Evolutionary conservation across 2,329 filamentous ascomycete species (phyloP), one percentile per base, ranked within the genome.

Genomic region (Coniochaeta sp.): DNA sequence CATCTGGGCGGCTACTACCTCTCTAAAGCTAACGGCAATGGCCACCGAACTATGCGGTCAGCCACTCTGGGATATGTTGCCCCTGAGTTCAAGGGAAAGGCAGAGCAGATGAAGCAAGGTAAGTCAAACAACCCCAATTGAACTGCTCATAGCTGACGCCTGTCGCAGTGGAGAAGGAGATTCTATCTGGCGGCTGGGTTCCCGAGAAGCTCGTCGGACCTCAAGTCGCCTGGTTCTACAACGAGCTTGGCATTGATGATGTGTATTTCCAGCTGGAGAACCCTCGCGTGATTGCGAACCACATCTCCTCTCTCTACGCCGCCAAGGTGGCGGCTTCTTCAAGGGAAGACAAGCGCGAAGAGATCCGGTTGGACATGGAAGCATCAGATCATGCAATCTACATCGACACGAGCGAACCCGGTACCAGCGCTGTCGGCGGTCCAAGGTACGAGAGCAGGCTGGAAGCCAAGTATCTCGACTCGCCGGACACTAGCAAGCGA

Each of bases 151-250:
- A 12, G 36, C 47, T 12, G 22, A 19, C 43, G 31, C 28, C 16
- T 14, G 11, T 26, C n/a, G 26, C 64, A 91, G 93, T 97, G 72
- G 92, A 91, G 85, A 87, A 89, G 66, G 79, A 88, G 70, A 86
- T 97, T 67, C 82, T 86, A 70, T 83, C 88, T 65, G 89, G 88
- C 70, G 90, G 88, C 62, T 97, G 96, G 84, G 90, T 99, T 63
- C 95, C 95, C 1, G 82, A 84, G 61, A 81, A 89, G 58, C 89
- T 96, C 66, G 83, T 97, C 64, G 89, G 96, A 64, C 83, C 87
- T 28, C 93, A 99, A 77, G 90, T 93, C 58, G 83, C 86, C 62
- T 99, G 95, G 93, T 99, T 99, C 81, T 99, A 99, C 80, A 90
- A 95, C 73, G 89, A 96, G 74, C 86, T 99, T 26, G 95, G 95